Conservation (phyloP, 371 early-diverging fungal species). For the Batrachochytrium dendrobatidis region DNA sequence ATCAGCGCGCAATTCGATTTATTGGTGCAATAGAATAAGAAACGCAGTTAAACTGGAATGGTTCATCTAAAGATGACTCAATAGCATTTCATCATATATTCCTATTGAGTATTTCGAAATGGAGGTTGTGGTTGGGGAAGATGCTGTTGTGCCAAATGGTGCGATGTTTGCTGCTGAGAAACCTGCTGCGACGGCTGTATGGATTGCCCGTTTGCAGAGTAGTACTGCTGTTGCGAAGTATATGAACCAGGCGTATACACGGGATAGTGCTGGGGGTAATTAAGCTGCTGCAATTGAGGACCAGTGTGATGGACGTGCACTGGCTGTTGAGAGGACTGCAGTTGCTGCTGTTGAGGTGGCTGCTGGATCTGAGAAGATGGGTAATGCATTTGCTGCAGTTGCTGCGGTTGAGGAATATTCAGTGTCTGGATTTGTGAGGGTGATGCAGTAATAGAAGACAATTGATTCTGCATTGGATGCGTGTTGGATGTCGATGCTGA, state of each 20-base stretch:
- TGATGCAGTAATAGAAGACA: too few species aligned
- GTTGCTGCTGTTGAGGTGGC: conserved; percentile 3
- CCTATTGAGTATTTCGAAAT: not conserved
- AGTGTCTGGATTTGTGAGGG: not conserved
- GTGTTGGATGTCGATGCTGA: too few species aligned
- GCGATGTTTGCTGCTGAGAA: not conserved
- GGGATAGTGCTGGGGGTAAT: not conserved
- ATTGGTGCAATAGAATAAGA: too few species aligned
- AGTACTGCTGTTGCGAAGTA: not conserved
- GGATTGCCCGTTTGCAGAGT: too few species aligned
- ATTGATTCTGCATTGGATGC: too few species aligned
- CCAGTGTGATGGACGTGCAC: not conserved
- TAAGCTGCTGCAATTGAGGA: not conserved
- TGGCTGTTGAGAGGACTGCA: not conserved
- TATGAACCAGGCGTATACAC: not conserved
- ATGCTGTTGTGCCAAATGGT: not conserved
- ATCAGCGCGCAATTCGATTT: too few species aligned
- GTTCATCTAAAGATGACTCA: too few species aligned
- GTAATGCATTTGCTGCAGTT: not conserved
- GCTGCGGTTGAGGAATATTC: not conserved
- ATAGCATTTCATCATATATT: too few species aligned
- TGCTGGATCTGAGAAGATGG: not conserved
- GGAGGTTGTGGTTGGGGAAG: not conserved
- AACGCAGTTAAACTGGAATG: too few species aligned
- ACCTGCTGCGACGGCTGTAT: not conserved